phyloP scores from a whole-genome alignment of 176 grass and related monocot genomes.

The Chrysopogon serrulatus region DNA sequence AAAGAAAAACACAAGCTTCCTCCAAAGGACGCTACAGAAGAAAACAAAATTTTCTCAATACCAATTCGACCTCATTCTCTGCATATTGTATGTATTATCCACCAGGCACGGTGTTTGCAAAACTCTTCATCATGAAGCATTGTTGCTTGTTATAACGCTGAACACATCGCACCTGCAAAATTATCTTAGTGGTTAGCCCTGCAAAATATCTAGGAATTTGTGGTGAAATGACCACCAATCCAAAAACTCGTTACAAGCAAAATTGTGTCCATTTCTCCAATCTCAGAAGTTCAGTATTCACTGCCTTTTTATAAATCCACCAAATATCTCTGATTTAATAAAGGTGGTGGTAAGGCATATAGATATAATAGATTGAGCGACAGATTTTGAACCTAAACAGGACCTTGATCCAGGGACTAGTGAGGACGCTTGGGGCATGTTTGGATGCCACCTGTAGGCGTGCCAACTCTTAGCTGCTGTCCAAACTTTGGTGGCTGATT shows the following conservation, averaged over 20 bases:
- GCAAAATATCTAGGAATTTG: neutral
- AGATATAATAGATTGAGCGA: neutral
- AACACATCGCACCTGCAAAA: slow-evolving; percentile 67
- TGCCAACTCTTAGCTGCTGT: neutral
- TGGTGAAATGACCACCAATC: neutral
- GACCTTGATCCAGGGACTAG: neutral
- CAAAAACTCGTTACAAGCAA: neutral
- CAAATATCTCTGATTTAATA: slow-evolving; percentile 13
- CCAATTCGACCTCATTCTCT: neutral
- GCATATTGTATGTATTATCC: slow-evolving; percentile 14
- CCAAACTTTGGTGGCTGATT: neutral
- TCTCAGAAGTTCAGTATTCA: neutral
- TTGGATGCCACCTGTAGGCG: neutral
- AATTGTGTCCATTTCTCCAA: neutral
- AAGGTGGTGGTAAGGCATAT: neutral
- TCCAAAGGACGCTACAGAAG: slow-evolving; percentile 15
- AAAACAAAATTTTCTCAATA: slow-evolving; percentile 27
- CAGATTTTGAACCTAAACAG: slow-evolving; percentile 8
- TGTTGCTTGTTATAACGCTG: slow-evolving; percentile 44
- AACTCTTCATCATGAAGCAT: slow-evolving; percentile 4
- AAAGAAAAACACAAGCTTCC: neutral
- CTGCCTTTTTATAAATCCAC: neutral
- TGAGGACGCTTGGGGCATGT: neutral
- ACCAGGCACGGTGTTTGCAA: slow-evolving; percentile 1
- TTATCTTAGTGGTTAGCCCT: slow-evolving; percentile 8